Evolutionary conservation across 1,284 basidiomycete species (phyloP), one percentile per base, ranked within the genome.

Genomic region (Heliocybe sulcata): DNA sequence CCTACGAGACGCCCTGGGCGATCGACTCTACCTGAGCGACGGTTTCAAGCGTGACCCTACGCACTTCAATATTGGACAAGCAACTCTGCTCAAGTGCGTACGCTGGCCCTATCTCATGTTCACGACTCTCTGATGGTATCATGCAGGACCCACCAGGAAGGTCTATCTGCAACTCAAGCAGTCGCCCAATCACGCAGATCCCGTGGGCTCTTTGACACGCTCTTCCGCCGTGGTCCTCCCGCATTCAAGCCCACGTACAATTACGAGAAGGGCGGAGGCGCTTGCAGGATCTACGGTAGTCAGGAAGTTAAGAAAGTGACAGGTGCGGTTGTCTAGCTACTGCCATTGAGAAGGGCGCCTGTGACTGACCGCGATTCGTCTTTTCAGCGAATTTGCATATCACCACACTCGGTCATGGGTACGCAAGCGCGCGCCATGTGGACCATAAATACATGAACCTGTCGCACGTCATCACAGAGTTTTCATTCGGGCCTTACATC

Each of bases 401-500:
- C 51, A 98, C 96, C 2, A 94, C 93, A 0, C 77, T 95, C 1
- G 96, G 96, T 0, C 95, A 98, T 68, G 96, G 95, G 14, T 99
- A 98, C 66, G 77, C 86, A 53, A 93, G 89, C 64, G 78, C 80
- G 59, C 82, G 92, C 58, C 94, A 98, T 67, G 92, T 94, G 1
- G 89, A 92, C 59, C 94, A 98, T 64, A 77, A 70, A 6, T 68
- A 88, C 59, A 97, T 99, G 93, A 98, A 99, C 67, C 79, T 98
- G 31, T 93, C 92, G 1, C 96, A 99, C 72, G 87, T 98, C 56
- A 93, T 98, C 61, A 89, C 89, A 59, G 96, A 98, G 70, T 96
- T 98, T 68, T 97, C 94, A 1, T 98, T 98, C 64, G 96, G 96
- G 0, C 91, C 94, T 0, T 90, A 92, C 75, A 98, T 98, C 75